Percentiles rank a stretch among this genome's conserved stretches.
phyloP scores from a whole-genome alignment of 331 rosid species.

The Malus hybrid region DNA sequence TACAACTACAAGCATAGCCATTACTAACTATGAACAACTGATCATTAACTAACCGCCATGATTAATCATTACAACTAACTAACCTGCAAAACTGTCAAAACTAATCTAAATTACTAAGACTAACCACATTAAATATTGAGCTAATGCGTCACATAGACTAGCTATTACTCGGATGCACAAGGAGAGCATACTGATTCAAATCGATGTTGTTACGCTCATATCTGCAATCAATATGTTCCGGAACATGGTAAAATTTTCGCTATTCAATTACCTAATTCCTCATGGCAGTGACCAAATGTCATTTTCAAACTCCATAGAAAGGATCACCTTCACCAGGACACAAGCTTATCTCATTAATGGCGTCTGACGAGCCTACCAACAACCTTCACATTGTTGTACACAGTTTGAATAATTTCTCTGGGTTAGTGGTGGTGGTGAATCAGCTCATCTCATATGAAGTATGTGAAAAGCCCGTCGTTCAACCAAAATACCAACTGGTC shows the following conservation, averaged over 20 bases:
- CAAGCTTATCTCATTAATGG: conserved; percentile 6
- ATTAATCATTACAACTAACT: background rate
- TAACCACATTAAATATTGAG: no score
- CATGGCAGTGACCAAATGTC: no score
- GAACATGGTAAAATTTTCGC: no score
- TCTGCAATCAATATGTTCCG: background rate
- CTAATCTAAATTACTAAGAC: background rate
- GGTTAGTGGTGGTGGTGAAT: background rate
- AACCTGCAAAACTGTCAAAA: background rate
- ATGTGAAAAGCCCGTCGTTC: background rate
- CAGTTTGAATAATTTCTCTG: background rate
- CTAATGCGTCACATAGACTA: no score
- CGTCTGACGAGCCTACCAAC: conserved; percentile 29
- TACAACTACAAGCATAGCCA: no score
- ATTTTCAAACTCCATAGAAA: background rate
- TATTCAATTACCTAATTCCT: no score
- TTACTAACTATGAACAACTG: no score
- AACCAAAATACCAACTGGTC: background rate
- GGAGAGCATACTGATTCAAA: background rate
- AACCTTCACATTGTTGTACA: background rate
- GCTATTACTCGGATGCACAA: background rate
- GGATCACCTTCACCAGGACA: background rate
- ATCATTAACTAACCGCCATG: background rate
- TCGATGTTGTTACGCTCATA: no score
- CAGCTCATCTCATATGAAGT: background rate